Conservation (phyloP, 176 grass and related monocot species). For the Carex pumila region DNA sequence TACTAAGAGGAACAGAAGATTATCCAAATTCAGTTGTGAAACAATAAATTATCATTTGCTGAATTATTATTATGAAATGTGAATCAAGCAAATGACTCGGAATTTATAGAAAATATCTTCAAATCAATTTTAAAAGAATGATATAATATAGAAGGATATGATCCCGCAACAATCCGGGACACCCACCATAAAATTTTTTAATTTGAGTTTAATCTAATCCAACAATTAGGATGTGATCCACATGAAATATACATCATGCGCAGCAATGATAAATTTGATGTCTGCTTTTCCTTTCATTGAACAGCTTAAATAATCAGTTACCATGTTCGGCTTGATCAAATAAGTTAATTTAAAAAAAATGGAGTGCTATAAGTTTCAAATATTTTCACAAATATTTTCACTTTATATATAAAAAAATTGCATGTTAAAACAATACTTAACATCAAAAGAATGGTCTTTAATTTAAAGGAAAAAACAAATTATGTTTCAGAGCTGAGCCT, state of each 20-base stretch:
- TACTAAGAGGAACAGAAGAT: not conserved
- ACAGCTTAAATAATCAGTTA: not conserved
- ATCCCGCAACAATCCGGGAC: not conserved
- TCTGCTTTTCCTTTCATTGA: not conserved
- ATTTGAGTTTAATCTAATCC: not conserved
- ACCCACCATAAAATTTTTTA: not conserved
- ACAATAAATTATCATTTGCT: not conserved
- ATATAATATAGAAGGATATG: not conserved
- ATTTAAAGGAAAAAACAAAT: not conserved
- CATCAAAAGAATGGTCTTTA: not conserved
- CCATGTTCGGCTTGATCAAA: not conserved
- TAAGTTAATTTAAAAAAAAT: not conserved
- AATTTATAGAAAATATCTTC: not conserved
- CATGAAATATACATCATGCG: not conserved
- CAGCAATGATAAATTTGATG: not conserved
- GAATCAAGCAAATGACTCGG: not conserved
- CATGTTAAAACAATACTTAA: not conserved
- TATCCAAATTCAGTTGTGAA: not conserved
- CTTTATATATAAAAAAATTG: not conserved
- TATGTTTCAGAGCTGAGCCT: not conserved
- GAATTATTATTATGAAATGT: not conserved
- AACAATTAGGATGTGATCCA: not conserved
- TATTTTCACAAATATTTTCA: not conserved
- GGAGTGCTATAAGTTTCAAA: not conserved
- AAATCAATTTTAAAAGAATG: not conserved